Percentiles rank a stretch among this genome's conserved stretches.
These are phyloP conservation scores for Wallacemonas sp. DNA, from an alignment of 208 protist genomes.

Conservation along the genomic window DNA sequence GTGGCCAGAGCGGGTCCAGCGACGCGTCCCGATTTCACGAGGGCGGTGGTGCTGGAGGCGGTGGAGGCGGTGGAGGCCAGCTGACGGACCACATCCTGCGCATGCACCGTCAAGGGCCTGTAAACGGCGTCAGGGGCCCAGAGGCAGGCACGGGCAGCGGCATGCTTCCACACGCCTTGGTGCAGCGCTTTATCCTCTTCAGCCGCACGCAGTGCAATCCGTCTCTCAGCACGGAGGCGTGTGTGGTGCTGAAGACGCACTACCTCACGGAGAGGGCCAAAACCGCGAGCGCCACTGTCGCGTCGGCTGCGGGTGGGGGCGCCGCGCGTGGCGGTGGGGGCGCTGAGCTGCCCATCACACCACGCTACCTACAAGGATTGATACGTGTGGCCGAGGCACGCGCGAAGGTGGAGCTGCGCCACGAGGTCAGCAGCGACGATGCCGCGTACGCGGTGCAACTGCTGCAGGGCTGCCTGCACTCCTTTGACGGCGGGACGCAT, in stretches of 20 bases:
- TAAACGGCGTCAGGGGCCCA: neutral
- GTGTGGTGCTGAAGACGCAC: slow-evolving; percentile 53
- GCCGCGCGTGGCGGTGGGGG: slow-evolving; percentile 8
- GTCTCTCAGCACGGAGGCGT: slow-evolving; percentile 50
- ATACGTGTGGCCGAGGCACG: slow-evolving; percentile 93
- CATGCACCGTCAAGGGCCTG: slow-evolving; percentile 45
- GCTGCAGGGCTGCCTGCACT: slow-evolving; percentile 72
- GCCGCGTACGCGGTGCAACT: slow-evolving; percentile 91
- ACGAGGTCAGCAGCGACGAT: slow-evolving; percentile 89
- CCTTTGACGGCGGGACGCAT: slow-evolving; percentile 28
- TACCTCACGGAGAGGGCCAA: slow-evolving; percentile 66
- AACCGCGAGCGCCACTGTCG: slow-evolving; percentile 14
- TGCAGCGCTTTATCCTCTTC: slow-evolving; percentile 76
- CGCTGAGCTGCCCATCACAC: slow-evolving; percentile 84
- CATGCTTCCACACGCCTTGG: slow-evolving; percentile 49
- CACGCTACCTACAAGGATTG: slow-evolving; percentile 95
- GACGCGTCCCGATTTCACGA: neutral
- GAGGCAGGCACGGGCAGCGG: slow-evolving; percentile 10
- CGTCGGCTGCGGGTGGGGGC: neutral
- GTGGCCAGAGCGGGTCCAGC: no score
- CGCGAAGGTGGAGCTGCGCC: slow-evolving; percentile 90
- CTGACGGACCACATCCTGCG: slow-evolving; percentile 96
- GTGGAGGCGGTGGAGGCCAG: slow-evolving; percentile 18
- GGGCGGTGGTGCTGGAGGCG: no score
- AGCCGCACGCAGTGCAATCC: slow-evolving; percentile 69